Conservation (phyloP, 495 filamentous ascomycete genomes). For the Hypoxylon perforatum region DNA sequence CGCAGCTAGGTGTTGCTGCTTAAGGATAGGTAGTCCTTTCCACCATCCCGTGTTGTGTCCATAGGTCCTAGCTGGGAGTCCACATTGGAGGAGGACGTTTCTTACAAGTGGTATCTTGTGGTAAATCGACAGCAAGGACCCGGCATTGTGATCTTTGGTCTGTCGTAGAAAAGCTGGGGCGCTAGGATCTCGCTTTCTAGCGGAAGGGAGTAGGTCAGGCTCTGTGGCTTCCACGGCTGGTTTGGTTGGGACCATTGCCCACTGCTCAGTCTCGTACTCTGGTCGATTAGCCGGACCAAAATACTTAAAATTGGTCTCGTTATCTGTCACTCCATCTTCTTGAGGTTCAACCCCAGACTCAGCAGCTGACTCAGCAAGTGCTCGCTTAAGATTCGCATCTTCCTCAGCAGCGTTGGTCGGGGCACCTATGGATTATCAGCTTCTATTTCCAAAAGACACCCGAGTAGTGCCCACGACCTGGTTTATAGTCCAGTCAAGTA, state of each 20-base stretch:
- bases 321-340: constrained; percentile 55
- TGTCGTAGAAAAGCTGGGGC: constrained; percentile 79
- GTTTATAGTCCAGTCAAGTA: constrained; percentile 50
- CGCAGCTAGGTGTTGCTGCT: constrained; percentile 67
- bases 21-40: constrained; percentile 74
- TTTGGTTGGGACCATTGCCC: constrained; percentile 75
- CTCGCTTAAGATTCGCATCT: constrained; percentile 65
- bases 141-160: constrained; percentile 67
- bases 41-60: constrained; percentile 84
- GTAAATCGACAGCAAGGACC: constrained; percentile 79
- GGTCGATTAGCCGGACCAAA: constrained; percentile 80
- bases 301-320: constrained; percentile 47
- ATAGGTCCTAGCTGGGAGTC: constrained; percentile 66
- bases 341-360: constrained; percentile 54
- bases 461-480: constrained; percentile 45
- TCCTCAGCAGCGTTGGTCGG: constrained; percentile 60
- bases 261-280: constrained; percentile 75
- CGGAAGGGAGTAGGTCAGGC: constrained; percentile 48
- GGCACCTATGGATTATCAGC: constrained; percentile 48
- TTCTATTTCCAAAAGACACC: constrained; percentile 29
- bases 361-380: constrained; percentile 50
- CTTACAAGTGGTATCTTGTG: constrained; percentile 84
- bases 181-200: constrained; percentile 67
- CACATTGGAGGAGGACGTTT: constrained; percentile 73
- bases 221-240: constrained; percentile 47